A percentile compares a stretch with the other conserved stretches of the same genome.
Conservation (phyloP, 257 asterid genomes). For the Nicotiana knightiana region DNA sequence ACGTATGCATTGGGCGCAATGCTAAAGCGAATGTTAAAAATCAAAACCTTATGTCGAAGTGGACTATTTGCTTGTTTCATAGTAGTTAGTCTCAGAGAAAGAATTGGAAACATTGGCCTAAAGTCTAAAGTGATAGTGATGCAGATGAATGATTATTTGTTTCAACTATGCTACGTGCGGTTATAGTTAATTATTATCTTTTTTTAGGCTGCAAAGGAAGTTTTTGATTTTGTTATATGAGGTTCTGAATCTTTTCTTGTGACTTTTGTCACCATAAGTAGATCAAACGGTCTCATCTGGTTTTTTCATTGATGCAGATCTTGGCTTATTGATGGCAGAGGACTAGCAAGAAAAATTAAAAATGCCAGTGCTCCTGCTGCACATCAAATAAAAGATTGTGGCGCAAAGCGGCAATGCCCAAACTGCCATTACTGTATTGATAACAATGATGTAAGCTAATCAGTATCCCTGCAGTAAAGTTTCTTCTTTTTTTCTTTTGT, state of each 20-base stretch:
- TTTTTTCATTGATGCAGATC: slow-evolving; percentile 35
- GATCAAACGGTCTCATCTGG: background rate
- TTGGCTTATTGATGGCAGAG: slow-evolving; percentile 70
- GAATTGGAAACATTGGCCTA: background rate
- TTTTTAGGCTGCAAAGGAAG: background rate
- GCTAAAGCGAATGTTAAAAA: too few species aligned
- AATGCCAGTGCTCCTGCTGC: slow-evolving; percentile 50
- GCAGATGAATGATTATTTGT: background rate
- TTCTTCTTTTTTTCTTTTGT: background rate
- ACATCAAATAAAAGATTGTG: slow-evolving; percentile 56
- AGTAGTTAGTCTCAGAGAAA: background rate
- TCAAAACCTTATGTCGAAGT: background rate
- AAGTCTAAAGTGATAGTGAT: background rate
- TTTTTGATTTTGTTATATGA: background rate
- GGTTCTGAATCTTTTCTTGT: background rate
- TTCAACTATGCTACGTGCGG: background rate
- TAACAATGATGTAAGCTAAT: slow-evolving; percentile 57
- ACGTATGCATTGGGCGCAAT: too few species aligned
- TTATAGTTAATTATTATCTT: background rate
- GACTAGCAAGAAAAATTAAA: slow-evolving; percentile 67
- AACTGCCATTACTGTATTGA: slow-evolving; percentile 51
- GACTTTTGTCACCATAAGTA: background rate
- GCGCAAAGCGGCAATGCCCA: slow-evolving; percentile 63
- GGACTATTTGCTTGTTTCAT: background rate
- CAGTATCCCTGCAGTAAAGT: background rate